phyloP scores from a whole-genome alignment of 108 stramenopile species.

The Pseudonitzschia multiseries region DNA sequence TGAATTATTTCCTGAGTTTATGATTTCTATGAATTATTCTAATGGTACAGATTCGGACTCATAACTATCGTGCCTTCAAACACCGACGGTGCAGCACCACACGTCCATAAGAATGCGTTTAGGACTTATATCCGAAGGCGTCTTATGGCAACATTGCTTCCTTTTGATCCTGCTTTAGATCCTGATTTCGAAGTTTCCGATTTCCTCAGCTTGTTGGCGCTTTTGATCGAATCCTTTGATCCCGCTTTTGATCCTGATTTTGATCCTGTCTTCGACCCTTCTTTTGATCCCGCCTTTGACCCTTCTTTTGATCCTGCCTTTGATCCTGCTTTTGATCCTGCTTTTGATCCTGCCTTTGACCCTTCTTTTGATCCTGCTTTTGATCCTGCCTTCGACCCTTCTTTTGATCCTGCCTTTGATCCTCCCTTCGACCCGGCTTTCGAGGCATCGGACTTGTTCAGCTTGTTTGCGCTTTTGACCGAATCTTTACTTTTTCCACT shows the following conservation, averaged over 20 bases:
- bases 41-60: too few relatives aligned
- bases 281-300: slow-evolving; percentile 4
- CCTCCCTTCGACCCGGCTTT: too few relatives aligned
- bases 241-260: neutral
- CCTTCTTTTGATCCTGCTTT: neutral
- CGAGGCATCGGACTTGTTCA: neutral
- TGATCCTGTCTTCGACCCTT: slow-evolving; percentile 9
- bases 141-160: neutral
- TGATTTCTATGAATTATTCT: too few relatives aligned
- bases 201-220: neutral
- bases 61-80: neutral
- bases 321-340: neutral
- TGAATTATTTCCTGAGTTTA: too few relatives aligned
- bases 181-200: neutral
- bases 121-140: neutral
- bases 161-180: neutral
- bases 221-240: neutral
- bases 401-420: slow-evolving; percentile 18
- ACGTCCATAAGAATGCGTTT: neutral
- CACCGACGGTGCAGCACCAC: neutral
- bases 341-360: neutral
- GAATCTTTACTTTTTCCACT: slow-evolving; percentile 5
- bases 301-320: neutral
- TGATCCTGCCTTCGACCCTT: slow-evolving; percentile 3
- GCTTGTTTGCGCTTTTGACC: slow-evolving; percentile 3